These are phyloP conservation scores for Cymbomonas tetramitiformis DNA, from an alignment of 139 green algal species.

Conservation along the genomic window DNA sequence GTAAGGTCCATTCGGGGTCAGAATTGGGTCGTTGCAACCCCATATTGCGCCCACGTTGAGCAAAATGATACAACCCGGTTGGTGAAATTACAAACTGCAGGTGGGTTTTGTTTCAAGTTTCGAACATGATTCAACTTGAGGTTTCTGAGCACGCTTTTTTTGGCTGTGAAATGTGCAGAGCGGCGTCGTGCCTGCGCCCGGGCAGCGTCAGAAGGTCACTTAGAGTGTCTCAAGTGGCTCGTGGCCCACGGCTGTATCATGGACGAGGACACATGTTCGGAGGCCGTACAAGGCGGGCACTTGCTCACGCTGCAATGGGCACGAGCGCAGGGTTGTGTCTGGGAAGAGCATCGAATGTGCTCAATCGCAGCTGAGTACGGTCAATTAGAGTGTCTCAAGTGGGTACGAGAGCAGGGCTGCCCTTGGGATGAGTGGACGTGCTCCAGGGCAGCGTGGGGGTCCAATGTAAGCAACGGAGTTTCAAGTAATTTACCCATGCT, in stretches of 20 bases:
- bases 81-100: too few relatives aligned
- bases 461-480: too few relatives aligned
- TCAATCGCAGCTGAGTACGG: neutral
- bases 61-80: too few relatives aligned
- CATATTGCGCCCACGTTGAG: too few relatives aligned
- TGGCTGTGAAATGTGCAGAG: neutral
- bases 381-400: slow-evolving; percentile 11
- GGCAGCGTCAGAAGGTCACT: neutral
- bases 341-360: neutral
- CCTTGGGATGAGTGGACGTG: neutral
- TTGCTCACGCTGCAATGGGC: slow-evolving; percentile 2
- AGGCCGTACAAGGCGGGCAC: neutral
- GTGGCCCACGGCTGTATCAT: neutral
- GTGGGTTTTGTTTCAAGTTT: too few relatives aligned
- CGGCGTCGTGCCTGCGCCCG: neutral
- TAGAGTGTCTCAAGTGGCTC: neutral
- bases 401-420: neutral
- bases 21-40: too few relatives aligned
- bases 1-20: too few relatives aligned
- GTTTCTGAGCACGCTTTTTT: too few relatives aligned
- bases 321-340: slow-evolving; percentile 1
- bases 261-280: neutral
- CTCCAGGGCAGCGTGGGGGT: neutral
- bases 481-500: too few relatives aligned
- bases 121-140: too few relatives aligned